Evolutionary conservation across 176 grass and related monocot species (phyloP).

Genomic region (Musa itinerans): DNA sequence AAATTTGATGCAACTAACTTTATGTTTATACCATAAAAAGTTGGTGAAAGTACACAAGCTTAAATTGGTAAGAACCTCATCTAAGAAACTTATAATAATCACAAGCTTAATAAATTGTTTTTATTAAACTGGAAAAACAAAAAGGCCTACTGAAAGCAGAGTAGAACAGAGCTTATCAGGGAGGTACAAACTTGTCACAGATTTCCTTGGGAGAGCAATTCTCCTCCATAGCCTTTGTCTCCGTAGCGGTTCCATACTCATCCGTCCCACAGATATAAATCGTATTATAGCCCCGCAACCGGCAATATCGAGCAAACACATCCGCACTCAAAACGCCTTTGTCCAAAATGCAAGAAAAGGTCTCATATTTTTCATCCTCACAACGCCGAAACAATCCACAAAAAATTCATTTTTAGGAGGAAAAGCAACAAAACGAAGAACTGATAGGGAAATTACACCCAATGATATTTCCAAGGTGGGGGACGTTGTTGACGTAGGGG

Average conservation of each 20-base stretch:
- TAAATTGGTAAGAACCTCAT: not conserved
- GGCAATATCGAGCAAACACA: conserved; percentile 87
- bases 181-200: conserved; percentile 60
- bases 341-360: not conserved
- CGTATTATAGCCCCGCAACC: conserved; percentile 67
- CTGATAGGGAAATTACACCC: conserved; percentile 3
- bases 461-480: conserved; percentile 41
- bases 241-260: conserved; percentile 91
- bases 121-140: not conserved
- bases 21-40: not conserved
- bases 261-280: conserved; percentile 96
- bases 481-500: conserved; percentile 48
- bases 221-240: conserved; percentile 95
- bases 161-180: not conserved
- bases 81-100: not conserved
- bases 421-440: not conserved
- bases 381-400: not conserved
- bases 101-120: too few species aligned
- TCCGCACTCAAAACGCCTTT: conserved; percentile 91
- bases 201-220: conserved; percentile 92
- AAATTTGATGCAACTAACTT: not conserved
- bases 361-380: too few species aligned
- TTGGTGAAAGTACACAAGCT: not conserved
- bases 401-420: not conserved
- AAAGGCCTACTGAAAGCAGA: not conserved